phyloP scores from a whole-genome alignment of 129 eudicot genomes.

The Helianthus annuus region HanXRQr2.0-SUNRISE NC_035444.2:61296509-61297008 shows the following conservation, averaged over 20 bases:
- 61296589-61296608: not conserved
- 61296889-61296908: conserved; percentile 12
- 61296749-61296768: conserved; percentile 10
- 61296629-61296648: not conserved
- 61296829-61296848: conserved; percentile 99
- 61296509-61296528: not conserved
- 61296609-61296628: not conserved
- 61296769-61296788: conserved; percentile 37
- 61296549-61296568: not conserved
- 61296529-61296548: not conserved
- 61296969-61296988: conserved; percentile 86
- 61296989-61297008: conserved; percentile 99
- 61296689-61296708: not conserved
- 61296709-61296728: not conserved
- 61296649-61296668: not conserved
- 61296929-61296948: not conserved
- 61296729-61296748: not conserved
- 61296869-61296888: conserved; percentile 97
- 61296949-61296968: conserved; percentile 10
- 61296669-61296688: not conserved
- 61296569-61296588: too few relatives aligned
- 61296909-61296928: not conserved
- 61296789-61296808: conserved; percentile 97
- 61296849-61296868: conserved; percentile 96
- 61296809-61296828: conserved; percentile 94